phyloP scores from a whole-genome alignment of 768 basidiomycete genomes.

The Mycena latifolia region DNA sequence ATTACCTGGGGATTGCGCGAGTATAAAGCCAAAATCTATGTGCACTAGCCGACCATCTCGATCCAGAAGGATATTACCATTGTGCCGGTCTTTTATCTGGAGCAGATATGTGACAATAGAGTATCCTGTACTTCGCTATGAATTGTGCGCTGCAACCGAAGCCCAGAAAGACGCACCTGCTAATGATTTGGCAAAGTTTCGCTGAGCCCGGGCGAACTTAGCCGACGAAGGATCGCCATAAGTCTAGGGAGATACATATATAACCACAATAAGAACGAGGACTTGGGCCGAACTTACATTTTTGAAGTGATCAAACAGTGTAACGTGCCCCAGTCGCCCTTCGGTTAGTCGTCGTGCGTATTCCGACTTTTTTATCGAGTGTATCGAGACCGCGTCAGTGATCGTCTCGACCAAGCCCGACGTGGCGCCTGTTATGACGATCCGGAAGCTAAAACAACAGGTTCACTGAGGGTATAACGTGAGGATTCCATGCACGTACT shows the following conservation, averaged over 20 bases:
- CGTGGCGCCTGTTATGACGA: constrained; percentile 91
- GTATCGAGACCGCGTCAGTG: constrained; percentile 97
- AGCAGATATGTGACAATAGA: constrained; percentile 96
- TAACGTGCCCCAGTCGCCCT: constrained; percentile 88
- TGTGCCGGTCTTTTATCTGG: constrained; percentile 98
- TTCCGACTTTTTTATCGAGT: constrained; percentile 99
- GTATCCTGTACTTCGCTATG: constrained; percentile 69
- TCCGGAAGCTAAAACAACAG: constrained; percentile 80
- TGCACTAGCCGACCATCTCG: constrained; percentile 95
- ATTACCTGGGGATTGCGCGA: not conserved
- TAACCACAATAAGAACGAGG: not conserved
- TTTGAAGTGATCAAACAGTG: constrained; percentile 92
- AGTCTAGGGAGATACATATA: constrained; percentile 60
- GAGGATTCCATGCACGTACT: constrained; percentile 61
- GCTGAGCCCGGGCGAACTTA: constrained; percentile 90
- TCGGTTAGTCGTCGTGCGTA: constrained; percentile 90
- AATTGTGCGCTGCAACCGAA: not conserved
- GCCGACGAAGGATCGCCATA: constrained; percentile 92
- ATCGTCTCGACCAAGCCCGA: constrained; percentile 98
- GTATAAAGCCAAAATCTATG: constrained; percentile 55
- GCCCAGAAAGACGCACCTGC: constrained; percentile 63
- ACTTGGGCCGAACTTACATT: constrained; percentile 62
- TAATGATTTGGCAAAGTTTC: constrained; percentile 93
- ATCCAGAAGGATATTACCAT: constrained; percentile 97
- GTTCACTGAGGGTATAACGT: not conserved